A percentile compares a stretch with the other conserved stretches of the same genome.
Evolutionary conservation across 2,329 filamentous ascomycete species (phyloP).

Genomic region (Colletotrichum euphorbiae): DNA sequence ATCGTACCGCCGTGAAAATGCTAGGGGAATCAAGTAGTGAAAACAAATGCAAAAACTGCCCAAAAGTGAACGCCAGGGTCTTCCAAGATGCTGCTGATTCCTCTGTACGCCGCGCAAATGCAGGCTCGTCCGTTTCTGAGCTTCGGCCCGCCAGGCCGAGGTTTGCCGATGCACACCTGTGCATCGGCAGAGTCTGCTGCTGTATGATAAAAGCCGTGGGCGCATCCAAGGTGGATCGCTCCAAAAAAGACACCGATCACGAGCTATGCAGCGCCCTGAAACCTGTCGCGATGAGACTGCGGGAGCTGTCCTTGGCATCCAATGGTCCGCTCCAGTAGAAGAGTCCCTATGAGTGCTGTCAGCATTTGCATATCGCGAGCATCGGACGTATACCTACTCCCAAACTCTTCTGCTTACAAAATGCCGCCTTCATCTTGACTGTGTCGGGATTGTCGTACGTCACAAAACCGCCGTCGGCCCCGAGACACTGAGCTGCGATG

Average conservation of each 20-base stretch:
- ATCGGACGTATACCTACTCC: constrained; percentile 61
- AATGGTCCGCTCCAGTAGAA: constrained; percentile 87
- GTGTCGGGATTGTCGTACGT: constrained; percentile 84
- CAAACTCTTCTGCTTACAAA: constrained; percentile 76
- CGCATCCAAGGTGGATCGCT: constrained; percentile 21
- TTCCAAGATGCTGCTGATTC: constrained; percentile 26
- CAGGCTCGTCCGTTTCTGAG: constrained; percentile 16
- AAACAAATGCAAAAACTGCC: not conserved
- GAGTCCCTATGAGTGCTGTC: constrained; percentile 66
- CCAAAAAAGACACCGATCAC: constrained; percentile 38
- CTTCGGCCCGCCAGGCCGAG: constrained; percentile 33
- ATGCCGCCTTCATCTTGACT: constrained; percentile 79
- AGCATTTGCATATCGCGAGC: not conserved
- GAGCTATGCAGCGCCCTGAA: constrained; percentile 68
- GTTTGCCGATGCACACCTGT: constrained; percentile 19
- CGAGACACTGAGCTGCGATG: constrained; percentile 78
- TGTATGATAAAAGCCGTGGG: constrained; percentile 17
- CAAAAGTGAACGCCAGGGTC: constrained; percentile 22
- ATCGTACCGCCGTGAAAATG: constrained; percentile 4
- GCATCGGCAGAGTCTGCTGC: constrained; percentile 16
- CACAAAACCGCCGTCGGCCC: constrained; percentile 81
- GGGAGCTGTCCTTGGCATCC: constrained; percentile 69
- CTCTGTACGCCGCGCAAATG: constrained; percentile 28
- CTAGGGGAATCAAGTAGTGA: not conserved
- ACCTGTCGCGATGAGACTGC: constrained; percentile 69